Percentiles rank a stretch among this genome's conserved stretches.
These are phyloP conservation scores for Fusarium sp. DNA, from an alignment of 2,329 filamentous ascomycete species.

Conservation along the genomic window DNA sequence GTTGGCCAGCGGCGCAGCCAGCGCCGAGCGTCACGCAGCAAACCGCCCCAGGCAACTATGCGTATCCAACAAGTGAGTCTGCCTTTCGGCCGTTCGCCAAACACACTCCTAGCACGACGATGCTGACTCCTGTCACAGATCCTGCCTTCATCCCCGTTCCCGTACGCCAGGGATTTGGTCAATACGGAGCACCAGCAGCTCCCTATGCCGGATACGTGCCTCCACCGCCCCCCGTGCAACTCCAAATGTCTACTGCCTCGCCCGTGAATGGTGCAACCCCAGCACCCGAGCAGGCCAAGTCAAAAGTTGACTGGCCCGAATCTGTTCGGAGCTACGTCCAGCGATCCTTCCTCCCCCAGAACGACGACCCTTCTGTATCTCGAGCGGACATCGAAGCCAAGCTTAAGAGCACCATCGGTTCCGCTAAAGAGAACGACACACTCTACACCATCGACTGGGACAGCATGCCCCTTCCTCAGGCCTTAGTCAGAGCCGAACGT, in stretches of 20 bases:
- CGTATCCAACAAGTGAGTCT: conserved; percentile 55
- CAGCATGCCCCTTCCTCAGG: conserved; percentile 84
- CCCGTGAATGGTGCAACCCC: conserved; percentile 45
- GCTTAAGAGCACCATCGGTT: conserved; percentile 86
- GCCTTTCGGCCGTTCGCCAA: neutral
- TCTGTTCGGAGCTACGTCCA: conserved; percentile 91
- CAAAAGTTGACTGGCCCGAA: conserved; percentile 82
- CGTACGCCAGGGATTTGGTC: conserved; percentile 70
- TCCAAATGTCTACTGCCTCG: conserved; percentile 41
- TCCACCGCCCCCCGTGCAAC: conserved; percentile 43
- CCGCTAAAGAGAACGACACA: conserved; percentile 79
- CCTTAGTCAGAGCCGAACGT: conserved; percentile 81
- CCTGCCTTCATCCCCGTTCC: conserved; percentile 72
- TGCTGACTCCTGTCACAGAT: conserved; percentile 50
- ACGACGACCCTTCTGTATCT: conserved; percentile 72
- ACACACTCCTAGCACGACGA: neutral
- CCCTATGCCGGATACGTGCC: conserved; percentile 49
- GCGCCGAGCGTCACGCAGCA: conserved; percentile 57
- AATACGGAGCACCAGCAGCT: conserved; percentile 55
- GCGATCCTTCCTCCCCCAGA: conserved; percentile 83
- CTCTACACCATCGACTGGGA: conserved; percentile 87
- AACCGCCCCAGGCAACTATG: conserved; percentile 50
- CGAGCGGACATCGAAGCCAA: conserved; percentile 83
- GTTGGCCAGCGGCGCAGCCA: conserved; percentile 53
- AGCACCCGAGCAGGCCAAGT: conserved; percentile 54